These are phyloP conservation scores for Phytophthora sp. DNA, from an alignment of 352 stramenopile species.

Conservation along the genomic window DNA sequence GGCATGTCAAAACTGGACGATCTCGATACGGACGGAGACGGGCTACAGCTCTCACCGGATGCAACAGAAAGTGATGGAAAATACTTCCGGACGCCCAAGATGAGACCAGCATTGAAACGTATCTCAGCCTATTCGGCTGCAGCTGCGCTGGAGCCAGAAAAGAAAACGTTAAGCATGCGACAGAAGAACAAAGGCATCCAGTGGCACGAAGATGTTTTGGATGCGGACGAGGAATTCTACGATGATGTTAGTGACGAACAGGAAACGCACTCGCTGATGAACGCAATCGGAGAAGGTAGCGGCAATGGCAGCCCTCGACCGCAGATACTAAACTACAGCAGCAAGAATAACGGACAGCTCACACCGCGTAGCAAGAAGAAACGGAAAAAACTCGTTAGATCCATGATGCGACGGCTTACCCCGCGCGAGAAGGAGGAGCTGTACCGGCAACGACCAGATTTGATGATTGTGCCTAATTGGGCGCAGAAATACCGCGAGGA, in stretches of 20 bases:
- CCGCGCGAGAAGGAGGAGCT: slow-evolving; percentile 86
- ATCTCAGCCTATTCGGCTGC: slow-evolving; percentile 74
- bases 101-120: slow-evolving; percentile 72
- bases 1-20: slow-evolving; percentile 67
- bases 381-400: slow-evolving; percentile 77
- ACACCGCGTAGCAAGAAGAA: slow-evolving; percentile 81
- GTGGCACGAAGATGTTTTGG: slow-evolving; percentile 83
- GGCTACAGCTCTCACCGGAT: slow-evolving; percentile 82
- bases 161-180: slow-evolving; percentile 30
- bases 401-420: slow-evolving; percentile 82
- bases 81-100: slow-evolving; percentile 57
- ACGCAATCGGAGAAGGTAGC: slow-evolving; percentile 29
- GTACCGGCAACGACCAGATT: slow-evolving; percentile 77
- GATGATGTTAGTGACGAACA: slow-evolving; percentile 56
- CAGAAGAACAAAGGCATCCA: slow-evolving; percentile 59
- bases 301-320: slow-evolving; percentile 41
- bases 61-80: slow-evolving; percentile 59
- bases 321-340: slow-evolving; percentile 67
- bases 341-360: slow-evolving; percentile 51
- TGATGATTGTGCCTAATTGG: slow-evolving; percentile 91
- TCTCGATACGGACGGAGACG: slow-evolving; percentile 80
- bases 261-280: slow-evolving; percentile 67
- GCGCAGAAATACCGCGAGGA: slow-evolving; percentile 90
- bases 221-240: slow-evolving; percentile 81
- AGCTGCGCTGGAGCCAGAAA: slow-evolving; percentile 55